Conservation (phyloP, 352 stramenopile genomes). For the Pythium scleroteichum region DNA sequence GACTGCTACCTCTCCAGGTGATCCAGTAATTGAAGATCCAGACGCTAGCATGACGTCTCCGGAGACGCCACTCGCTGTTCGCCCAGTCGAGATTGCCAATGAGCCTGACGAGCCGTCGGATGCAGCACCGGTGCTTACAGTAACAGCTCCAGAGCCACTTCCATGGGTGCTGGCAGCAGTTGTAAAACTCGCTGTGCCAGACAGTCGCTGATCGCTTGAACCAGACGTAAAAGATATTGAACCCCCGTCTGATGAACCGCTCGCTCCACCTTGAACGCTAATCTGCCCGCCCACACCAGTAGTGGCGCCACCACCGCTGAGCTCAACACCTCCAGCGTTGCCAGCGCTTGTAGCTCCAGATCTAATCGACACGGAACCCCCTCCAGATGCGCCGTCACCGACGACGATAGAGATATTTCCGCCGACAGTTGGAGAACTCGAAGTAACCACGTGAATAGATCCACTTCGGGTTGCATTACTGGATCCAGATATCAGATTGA, state of each 20-base stretch:
- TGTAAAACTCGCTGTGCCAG: conserved; percentile 2
- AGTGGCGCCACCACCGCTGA: conserved; percentile 9
- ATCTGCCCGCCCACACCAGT: conserved; percentile 10
- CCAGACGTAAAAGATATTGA: conserved; percentile 13
- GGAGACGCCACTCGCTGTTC: conserved; percentile 16
- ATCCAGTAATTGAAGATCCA: conserved; percentile 38
- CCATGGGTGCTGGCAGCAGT: conserved; percentile 7
- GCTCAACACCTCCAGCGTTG: conserved; percentile 3
- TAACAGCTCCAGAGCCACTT: conserved; percentile 6
- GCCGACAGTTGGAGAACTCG: conserved; percentile 10
- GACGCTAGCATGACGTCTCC: conserved; percentile 54
- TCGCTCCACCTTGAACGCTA: conserved; percentile 7
- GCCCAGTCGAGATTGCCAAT: conserved; percentile 2
- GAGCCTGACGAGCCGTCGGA: conserved; percentile 9
- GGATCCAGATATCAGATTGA: conserved; percentile 47
- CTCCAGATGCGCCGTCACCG: conserved; percentile 2
- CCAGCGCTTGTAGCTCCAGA: conserved; percentile 15
- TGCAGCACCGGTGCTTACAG: neutral
- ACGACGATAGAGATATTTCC: conserved; percentile 7
- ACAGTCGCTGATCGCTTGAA: neutral
- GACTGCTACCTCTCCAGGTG: conserved; percentile 24
- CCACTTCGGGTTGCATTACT: conserved; percentile 41
- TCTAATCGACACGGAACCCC: conserved; percentile 9
- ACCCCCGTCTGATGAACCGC: conserved; percentile 6
- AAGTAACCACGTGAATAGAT: conserved; percentile 36